These are phyloP conservation scores for Umbelopsis isabellina DNA, from an alignment of 192 early-diverging fungal species.

Conservation along the genomic window DNA sequence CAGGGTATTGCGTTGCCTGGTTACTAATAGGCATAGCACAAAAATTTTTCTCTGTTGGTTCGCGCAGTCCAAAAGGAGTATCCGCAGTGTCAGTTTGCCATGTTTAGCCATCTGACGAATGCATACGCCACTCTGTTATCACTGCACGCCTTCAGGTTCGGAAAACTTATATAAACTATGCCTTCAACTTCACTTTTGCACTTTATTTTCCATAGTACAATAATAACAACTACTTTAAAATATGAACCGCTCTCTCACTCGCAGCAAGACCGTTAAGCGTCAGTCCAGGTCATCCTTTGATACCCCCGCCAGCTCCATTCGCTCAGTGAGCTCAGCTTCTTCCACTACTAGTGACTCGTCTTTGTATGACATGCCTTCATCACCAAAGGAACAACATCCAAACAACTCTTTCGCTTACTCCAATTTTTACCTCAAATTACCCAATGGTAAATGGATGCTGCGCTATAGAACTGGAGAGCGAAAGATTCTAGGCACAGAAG, in stretches of 20 bases:
- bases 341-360: background rate
- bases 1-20: too few relatives aligned
- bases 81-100: background rate
- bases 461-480: conserved; percentile 40
- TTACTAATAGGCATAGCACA: too few relatives aligned
- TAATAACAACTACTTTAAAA: background rate
- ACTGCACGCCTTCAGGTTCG: background rate
- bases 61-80: conserved; percentile 16
- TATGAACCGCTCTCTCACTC: conserved; percentile 13
- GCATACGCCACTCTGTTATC: background rate
- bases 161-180: conserved; percentile 1
- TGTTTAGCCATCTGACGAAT: conserved; percentile 15
- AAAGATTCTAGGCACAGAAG: conserved; percentile 39
- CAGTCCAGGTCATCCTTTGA: conserved; percentile 6
- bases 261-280: conserved; percentile 4
- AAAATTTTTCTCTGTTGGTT: background rate
- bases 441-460: conserved; percentile 43
- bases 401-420: conserved; percentile 35
- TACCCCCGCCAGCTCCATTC: background rate
- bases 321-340: conserved; percentile 13
- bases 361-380: background rate
- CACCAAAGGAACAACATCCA: background rate
- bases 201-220: background rate
- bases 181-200: background rate
- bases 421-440: conserved; percentile 42